Base-by-base conservation (phyloP, 441 rosid species). In the Raphanus hybrid region DNA sequence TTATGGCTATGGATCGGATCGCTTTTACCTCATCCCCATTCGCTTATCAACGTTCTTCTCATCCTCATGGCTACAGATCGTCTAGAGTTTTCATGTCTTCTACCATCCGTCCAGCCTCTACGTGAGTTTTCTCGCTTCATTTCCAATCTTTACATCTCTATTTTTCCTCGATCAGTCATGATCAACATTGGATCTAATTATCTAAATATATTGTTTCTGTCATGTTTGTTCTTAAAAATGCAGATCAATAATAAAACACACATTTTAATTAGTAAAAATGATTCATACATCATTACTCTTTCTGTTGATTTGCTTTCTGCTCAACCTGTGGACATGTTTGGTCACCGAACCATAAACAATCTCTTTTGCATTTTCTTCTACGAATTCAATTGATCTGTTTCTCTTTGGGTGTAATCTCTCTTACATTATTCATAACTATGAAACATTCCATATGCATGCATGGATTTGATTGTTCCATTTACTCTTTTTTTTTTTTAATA, bases 41-140 rank as follows among this genome's bases (percentile, higher is more conserved):
- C 57, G 20, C 32, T 73, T 73, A 57, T 67, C 84, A 43, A 12
- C 76, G 16, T 69, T 57, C 75, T 34, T 64, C 71, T 58, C 82
- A 12, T 65, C 39, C 78, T 64, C 82, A 8, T 15, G 15, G 43
- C 26, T 64, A 63, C 52, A 82, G 73, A 82, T 87, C 85, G 74
- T 74, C 84, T 58, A 69, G 61, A 58, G 73, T 81, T 29, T 78
- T 65, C 82, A 84, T 82, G 87, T 76, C 86, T 58, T 86, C 87
- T 32, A 77, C 85, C 18, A 54, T 82, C 16, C 77, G 64, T 27
- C 37, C 86, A 11, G 4, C 48, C 5, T 45, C 86, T 29, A 73
- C 80, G 89, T 86, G 57, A 81, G 82, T 75, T 70, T 67, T 32
- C 20, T 39, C 60, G n/a, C 27, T 74, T 34, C 52, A 8, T 74